phyloP scores from a whole-genome alignment of 768 basidiomycete genomes.

The Tephrocybe rancida region DNA sequence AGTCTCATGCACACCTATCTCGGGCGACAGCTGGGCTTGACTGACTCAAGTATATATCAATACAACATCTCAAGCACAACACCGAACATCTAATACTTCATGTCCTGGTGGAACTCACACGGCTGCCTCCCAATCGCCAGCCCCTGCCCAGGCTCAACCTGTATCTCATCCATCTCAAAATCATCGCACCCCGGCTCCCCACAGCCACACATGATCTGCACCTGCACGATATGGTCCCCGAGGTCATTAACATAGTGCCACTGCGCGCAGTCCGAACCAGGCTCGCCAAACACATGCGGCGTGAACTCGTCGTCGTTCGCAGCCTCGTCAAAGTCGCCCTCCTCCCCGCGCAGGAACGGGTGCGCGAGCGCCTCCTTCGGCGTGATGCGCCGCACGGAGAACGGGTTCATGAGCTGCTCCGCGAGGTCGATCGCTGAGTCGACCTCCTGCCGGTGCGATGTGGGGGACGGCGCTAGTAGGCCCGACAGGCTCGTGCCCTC shows the following conservation, averaged over 20 bases:
- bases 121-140: constrained; percentile 61
- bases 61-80: constrained; percentile 9
- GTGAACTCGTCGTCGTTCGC: constrained; percentile 67
- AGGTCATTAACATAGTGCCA: constrained; percentile 64
- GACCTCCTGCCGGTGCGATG: constrained; percentile 55
- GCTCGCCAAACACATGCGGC: constrained; percentile 61
- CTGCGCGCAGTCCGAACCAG: constrained; percentile 68
- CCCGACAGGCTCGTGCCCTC: background rate
- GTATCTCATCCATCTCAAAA: constrained; percentile 30
- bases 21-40: no score
- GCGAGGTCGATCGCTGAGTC: constrained; percentile 76
- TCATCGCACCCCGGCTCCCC: constrained; percentile 24
- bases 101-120: constrained; percentile 60
- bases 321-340: constrained; percentile 31
- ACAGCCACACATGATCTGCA: constrained; percentile 39
- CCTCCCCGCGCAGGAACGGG: constrained; percentile 58
- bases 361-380: constrained; percentile 79
- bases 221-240: constrained; percentile 53
- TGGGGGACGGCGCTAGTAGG: constrained; percentile 21
- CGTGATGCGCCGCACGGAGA: constrained; percentile 76
- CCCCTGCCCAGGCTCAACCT: constrained; percentile 46
- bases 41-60: background rate
- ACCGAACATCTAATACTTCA: constrained; percentile 19
- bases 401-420: constrained; percentile 71
- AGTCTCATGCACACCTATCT: no score